Conservation (phyloP, 176 grass and related monocot genomes). For the Musa schizocarpa region DNA sequence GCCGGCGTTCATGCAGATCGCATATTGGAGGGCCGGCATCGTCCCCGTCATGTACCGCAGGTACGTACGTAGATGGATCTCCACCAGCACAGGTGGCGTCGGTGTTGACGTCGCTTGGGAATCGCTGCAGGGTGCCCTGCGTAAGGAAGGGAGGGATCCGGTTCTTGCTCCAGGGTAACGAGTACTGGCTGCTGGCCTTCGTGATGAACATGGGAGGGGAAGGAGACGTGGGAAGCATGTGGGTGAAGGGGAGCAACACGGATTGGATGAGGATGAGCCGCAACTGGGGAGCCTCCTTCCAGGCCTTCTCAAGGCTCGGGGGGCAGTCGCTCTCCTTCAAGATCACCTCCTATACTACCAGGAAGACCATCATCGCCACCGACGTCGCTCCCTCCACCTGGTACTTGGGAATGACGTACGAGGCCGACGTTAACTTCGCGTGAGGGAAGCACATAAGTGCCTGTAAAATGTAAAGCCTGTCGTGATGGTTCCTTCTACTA, state of each 20-base stretch:
- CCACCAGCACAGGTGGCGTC: background rate
- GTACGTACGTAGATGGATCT: background rate
- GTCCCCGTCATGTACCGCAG: constrained; percentile 76
- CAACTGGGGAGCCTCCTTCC: constrained; percentile 60
- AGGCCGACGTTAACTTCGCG: constrained; percentile 48
- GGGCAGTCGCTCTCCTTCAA: constrained; percentile 58
- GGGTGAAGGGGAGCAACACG: constrained; percentile 27
- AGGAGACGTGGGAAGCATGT: constrained; percentile 46
- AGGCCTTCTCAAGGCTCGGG: constrained; percentile 52
- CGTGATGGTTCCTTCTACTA: background rate
- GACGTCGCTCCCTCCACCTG: constrained; percentile 47
- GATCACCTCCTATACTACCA: constrained; percentile 54
- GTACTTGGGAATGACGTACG: constrained; percentile 49
- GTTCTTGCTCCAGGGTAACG: constrained; percentile 54
- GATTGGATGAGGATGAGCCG: constrained; percentile 59
- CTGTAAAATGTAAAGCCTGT: background rate
- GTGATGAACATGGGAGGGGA: constrained; percentile 66
- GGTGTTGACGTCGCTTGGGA: background rate
- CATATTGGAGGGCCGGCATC: constrained; percentile 51
- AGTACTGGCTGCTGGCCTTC: constrained; percentile 56
- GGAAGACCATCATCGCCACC: constrained; percentile 38
- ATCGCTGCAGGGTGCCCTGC: constrained; percentile 47
- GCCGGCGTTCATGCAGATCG: constrained; percentile 72
- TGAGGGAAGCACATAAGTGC: constrained; percentile 3
- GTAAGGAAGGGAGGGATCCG: constrained; percentile 27